Evolutionary conservation across 2,329 filamentous ascomycete genomes (phyloP).

Genomic region (Pseudogymnoascus verrucosus): DNA sequence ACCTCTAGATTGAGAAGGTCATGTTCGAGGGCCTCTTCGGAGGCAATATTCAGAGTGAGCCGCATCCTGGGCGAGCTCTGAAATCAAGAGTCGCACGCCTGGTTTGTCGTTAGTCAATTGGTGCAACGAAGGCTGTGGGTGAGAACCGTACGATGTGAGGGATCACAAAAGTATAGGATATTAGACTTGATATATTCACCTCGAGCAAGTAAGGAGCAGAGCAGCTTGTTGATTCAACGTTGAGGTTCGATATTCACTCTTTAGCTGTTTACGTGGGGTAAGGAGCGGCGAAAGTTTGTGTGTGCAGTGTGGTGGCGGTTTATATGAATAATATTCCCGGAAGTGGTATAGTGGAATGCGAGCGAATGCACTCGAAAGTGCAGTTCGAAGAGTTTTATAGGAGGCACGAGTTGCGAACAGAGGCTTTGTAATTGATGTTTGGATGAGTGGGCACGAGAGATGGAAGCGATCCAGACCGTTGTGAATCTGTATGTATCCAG

Average conservation of each 20-base stretch:
- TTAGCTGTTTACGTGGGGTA: conserved; percentile 1
- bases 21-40: conserved; percentile 53
- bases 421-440: conserved; percentile 2
- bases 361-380: neutral
- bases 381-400: neutral
- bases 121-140: neutral
- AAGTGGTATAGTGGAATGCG: neutral
- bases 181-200: neutral
- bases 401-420: neutral
- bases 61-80: conserved; percentile 48
- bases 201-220: neutral
- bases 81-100: conserved; percentile 4
- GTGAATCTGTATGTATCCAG: neutral
- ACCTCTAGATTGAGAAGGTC: conserved; percentile 78
- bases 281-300: neutral
- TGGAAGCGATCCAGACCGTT: conserved; percentile 1
- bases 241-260: neutral
- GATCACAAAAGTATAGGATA: neutral
- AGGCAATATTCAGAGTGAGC: conserved; percentile 78
- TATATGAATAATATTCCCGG: neutral
- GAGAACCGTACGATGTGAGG: neutral
- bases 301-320: neutral
- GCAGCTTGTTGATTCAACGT: neutral
- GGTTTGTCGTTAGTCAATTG: neutral
- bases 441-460: neutral